phyloP scores from a whole-genome alignment of 495 filamentous ascomycete species.

The Patellaria atrata region DNA sequence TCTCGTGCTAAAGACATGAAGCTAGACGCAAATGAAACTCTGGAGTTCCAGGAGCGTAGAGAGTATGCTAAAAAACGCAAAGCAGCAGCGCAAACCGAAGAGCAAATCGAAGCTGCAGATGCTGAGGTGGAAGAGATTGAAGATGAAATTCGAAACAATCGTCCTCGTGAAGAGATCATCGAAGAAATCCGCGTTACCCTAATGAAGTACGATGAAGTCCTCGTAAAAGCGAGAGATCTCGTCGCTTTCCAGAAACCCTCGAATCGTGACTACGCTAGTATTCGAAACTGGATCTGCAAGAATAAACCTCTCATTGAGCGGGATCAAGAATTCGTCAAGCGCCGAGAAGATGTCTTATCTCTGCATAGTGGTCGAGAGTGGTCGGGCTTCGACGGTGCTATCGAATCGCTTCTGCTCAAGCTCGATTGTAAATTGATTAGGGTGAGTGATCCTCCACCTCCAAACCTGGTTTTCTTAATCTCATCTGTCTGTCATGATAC shows the following conservation, averaged over 20 bases:
- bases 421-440: constrained; percentile 17
- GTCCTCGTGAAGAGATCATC: constrained; percentile 21
- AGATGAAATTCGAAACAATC: constrained; percentile 12
- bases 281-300: constrained; percentile 25
- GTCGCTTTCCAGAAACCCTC: constrained; percentile 25
- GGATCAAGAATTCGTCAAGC: constrained; percentile 25
- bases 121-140: constrained; percentile 8
- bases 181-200: constrained; percentile 21
- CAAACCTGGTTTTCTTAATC: neutral
- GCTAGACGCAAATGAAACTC: neutral
- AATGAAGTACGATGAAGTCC: constrained; percentile 27
- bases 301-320: constrained; percentile 19
- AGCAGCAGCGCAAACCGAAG: no score
- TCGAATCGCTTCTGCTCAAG: constrained; percentile 23
- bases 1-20: neutral
- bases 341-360: constrained; percentile 31
- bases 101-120: constrained; percentile 8
- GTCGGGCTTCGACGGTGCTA: constrained; percentile 27
- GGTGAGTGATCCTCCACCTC: constrained; percentile 16
- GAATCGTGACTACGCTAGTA: constrained; percentile 26
- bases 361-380: constrained; percentile 27
- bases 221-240: constrained; percentile 26
- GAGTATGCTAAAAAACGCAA: no score
- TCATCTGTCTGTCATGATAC: neutral
- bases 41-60: no score